A percentile compares a stretch with the other conserved stretches of the same genome.
Conservation (phyloP, 2,329 filamentous ascomycete genomes). For the Claviceps purpurea region DNA sequence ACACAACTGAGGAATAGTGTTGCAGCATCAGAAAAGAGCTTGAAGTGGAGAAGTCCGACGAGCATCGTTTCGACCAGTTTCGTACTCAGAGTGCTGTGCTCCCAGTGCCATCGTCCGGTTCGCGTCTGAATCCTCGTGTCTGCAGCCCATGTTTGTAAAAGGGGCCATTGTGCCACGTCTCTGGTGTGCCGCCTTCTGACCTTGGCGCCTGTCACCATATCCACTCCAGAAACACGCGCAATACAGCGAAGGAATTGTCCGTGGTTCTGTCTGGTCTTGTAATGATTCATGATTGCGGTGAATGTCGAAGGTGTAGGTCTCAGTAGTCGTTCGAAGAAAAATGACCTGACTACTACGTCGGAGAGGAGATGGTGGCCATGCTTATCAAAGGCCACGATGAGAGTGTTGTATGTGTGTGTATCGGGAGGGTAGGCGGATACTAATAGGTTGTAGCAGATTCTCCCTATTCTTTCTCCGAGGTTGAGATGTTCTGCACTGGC, state of each 20-base stretch:
- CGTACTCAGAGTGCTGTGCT: conserved; percentile 25
- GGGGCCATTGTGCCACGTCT: conserved; percentile 16
- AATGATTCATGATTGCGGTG: conserved; percentile 37
- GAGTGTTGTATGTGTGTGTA: conserved; percentile 56
- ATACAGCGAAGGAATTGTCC: conserved; percentile 31
- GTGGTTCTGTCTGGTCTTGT: conserved; percentile 27
- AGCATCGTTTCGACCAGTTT: conserved; percentile 32
- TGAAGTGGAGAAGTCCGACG: conserved; percentile 33
- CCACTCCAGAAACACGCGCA: conserved; percentile 30
- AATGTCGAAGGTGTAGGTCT: conserved; percentile 36
- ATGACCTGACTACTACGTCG: conserved; percentile 38
- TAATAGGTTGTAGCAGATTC: conserved; percentile 53
- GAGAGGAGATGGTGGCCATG: conserved; percentile 35
- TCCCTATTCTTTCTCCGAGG: conserved; percentile 22
- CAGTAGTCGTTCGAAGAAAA: conserved; percentile 29
- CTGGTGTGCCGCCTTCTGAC: conserved; percentile 21
- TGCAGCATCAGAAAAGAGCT: conserved; percentile 29
- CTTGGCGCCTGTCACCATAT: conserved; percentile 25
- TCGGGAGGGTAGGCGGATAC: conserved; percentile 47
- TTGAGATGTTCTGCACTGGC: conserved; percentile 12
- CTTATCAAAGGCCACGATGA: conserved; percentile 52
- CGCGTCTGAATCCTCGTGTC: conserved; percentile 12
- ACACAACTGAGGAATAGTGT: conserved; percentile 28
- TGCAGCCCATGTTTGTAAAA: conserved; percentile 17
- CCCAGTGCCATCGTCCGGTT: conserved; percentile 23